Base-by-base conservation (phyloP, 169 alveolate species). In the Plasmodium yoelii region DNA sequence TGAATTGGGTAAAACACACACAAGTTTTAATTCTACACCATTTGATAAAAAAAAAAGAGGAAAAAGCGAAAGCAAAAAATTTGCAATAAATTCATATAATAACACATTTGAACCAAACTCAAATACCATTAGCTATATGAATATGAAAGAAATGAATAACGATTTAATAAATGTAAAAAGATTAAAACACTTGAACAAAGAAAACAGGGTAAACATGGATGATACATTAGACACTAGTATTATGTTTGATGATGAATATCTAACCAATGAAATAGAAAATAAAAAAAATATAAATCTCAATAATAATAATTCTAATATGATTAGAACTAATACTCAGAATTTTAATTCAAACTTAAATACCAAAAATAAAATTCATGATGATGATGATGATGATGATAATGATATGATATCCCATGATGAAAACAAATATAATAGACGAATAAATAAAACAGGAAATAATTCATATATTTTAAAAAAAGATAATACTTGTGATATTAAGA, bases 11-110 rank as follows among this genome's bases (percentile, higher is more conserved):
- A 63, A 56, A 19, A 77, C 47, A 63, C 13, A 26, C 46, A n/a
- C 22, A 13, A 10, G 46, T 63, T 19, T 18, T 56, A 71, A 49
- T 53, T 51, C 61, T 57, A 49, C 53, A 9, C 53, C 84, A 10
- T 73, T 12, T 59, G 56, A 73, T 46, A 44, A 59, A 39, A 73
- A 73, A 53, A 73, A 60, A 44, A 73, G 18, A 34, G 24, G 65
- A n/a, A 65, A 53, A 73, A 73, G 46, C 12, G 19, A n/a, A 5
- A 73, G 61, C 44, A 73, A 73, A 18, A 73, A 47, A 5, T 44
- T 42, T 44, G 68, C 22, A 1, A 34, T 12, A 10, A 69, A 42
- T 34, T n/a, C 53, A 4, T 69, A 44, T 13, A 69, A 28, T 34
- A 69, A 19, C 64, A 46, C 77, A 18, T 34, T 34, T 34, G 42